phyloP scores from a whole-genome alignment of 2,329 filamentous ascomycete species.

The Fusarium annulatum region DNA sequence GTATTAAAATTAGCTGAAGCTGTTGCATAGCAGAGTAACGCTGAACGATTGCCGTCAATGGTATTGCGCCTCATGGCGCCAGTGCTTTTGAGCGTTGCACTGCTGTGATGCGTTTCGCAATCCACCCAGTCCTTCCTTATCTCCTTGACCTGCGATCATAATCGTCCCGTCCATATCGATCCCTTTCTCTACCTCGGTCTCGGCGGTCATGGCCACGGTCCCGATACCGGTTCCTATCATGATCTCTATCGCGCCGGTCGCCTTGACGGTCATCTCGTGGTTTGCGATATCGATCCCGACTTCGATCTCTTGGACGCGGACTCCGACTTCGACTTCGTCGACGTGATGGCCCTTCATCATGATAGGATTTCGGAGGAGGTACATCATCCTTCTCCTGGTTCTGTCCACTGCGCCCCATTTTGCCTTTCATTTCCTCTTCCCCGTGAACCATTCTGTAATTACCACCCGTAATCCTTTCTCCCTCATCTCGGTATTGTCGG shows the following conservation, averaged over 20 bases:
- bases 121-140: conserved; percentile 26
- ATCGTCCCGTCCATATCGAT: conserved; percentile 38
- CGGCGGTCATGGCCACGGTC: conserved; percentile 46
- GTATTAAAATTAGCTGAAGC: conserved; percentile 30
- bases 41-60: conserved; percentile 30
- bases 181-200: conserved; percentile 34
- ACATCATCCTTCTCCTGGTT: conserved; percentile 39
- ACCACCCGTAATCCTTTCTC: conserved; percentile 56
- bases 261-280: conserved; percentile 41
- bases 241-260: conserved; percentile 44
- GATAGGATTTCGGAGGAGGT: conserved; percentile 11
- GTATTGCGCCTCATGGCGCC: conserved; percentile 14
- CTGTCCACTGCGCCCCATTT: conserved; percentile 56
- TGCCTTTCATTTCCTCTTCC: conserved; percentile 71
- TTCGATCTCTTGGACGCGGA: conserved; percentile 34
- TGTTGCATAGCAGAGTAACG: conserved; percentile 13
- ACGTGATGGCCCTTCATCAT: conserved; percentile 9
- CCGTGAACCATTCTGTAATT: conserved; percentile 86
- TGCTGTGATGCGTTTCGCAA: conserved; percentile 29
- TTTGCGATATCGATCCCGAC: conserved; percentile 44
- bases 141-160: conserved; percentile 37
- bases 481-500: conserved; percentile 84
- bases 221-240: conserved; percentile 45
- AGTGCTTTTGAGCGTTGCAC: conserved; percentile 21
- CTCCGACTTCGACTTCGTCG: conserved; percentile 36